A percentile compares a stretch with the other conserved stretches of the same genome.
Conservation (phyloP, 176 grass and related monocot species). For the Pontederia crassipes region DNA sequence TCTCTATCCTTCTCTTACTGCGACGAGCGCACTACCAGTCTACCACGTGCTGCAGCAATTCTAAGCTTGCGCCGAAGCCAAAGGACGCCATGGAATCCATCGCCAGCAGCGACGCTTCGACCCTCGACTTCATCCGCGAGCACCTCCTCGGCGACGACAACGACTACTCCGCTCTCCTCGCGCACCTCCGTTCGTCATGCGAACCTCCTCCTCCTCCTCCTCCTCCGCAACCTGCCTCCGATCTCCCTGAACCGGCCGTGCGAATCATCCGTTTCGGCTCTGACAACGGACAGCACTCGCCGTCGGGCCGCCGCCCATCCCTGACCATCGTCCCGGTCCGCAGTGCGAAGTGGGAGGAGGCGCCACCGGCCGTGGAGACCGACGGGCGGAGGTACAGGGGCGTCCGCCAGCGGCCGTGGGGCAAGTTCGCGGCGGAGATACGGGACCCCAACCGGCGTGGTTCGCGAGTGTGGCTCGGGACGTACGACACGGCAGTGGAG, state of each 20-base stretch:
- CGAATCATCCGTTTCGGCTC: too few relatives aligned
- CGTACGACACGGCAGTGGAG: neutral
- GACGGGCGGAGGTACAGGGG: conserved; percentile 36
- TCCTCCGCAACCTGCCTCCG: neutral
- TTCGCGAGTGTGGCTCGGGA: neutral
- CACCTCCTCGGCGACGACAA: neutral
- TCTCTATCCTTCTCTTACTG: too few relatives aligned
- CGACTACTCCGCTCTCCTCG: neutral
- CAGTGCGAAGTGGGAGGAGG: neutral
- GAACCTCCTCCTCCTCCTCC: neutral
- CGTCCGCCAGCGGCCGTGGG: conserved; percentile 79
- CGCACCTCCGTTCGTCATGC: neutral
- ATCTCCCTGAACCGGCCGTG: too few relatives aligned
- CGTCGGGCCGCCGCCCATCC: neutral
- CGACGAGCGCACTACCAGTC: too few relatives aligned
- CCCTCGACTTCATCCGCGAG: neutral
- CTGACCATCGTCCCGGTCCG: neutral
- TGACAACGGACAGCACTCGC: neutral
- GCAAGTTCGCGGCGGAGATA: conserved; percentile 80
- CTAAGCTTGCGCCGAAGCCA: too few relatives aligned
- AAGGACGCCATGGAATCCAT: neutral
- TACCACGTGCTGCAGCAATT: too few relatives aligned
- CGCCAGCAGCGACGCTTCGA: neutral
- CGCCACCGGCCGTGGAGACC: neutral
- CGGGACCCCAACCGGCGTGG: neutral